Evolutionary conservation across 75 land plant species (phyloP).

Genomic region (Sequoiadendron giganteum): DNA sequence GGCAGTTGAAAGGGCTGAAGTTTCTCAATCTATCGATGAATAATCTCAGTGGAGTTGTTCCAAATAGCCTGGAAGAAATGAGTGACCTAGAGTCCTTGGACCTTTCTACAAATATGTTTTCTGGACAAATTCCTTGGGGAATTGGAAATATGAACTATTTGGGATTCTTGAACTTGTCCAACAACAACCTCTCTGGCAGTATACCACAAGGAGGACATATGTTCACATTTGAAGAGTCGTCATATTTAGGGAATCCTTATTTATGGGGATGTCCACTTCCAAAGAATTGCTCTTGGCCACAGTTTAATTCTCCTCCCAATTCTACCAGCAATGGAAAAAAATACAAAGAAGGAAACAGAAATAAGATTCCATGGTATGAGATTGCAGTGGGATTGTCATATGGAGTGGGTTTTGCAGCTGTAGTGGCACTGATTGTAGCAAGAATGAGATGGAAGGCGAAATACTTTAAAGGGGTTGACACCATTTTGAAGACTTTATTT

Average conservation of each 20-base stretch:
- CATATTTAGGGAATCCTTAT: background rate
- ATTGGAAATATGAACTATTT: conserved; percentile 17
- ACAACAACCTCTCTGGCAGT: conserved; percentile 27
- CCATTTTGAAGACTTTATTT: background rate
- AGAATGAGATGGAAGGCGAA: background rate
- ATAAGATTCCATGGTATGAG: background rate
- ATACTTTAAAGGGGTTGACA: background rate
- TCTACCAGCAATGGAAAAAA: background rate
- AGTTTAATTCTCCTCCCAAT: background rate
- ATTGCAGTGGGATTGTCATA: background rate
- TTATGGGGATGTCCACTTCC: background rate
- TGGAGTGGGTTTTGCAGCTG: background rate
- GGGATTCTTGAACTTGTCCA: conserved; percentile 17
- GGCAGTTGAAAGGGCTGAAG: background rate
- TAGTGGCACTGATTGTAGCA: background rate
- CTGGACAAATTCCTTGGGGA: conserved; percentile 28
- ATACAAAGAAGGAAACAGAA: background rate
- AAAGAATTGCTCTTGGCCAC: background rate
- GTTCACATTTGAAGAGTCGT: background rate
- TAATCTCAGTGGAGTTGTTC: background rate
- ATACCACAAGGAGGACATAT: background rate
- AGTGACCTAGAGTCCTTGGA: background rate
- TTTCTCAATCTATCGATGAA: background rate
- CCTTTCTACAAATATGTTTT: conserved; percentile 1
- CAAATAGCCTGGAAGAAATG: background rate